These are phyloP conservation scores for Sicyos edulis DNA, from an alignment of 306 rosid species.

Conservation along the genomic window DNA sequence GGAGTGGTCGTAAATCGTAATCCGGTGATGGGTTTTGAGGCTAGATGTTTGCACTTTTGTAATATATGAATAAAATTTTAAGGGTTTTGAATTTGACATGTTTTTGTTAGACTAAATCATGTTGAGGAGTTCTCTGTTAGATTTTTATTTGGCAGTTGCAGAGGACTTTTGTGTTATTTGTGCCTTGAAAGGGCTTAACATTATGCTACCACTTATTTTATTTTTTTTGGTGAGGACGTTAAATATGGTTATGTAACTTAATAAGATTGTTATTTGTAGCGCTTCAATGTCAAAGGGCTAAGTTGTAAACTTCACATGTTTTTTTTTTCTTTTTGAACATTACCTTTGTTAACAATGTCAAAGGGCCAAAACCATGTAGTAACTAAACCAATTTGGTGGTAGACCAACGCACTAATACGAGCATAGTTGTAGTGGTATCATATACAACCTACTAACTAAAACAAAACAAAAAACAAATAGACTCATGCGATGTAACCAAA, in stretches of 20 bases:
- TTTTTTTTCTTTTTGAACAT: too few relatives aligned
- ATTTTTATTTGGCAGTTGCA: constrained; percentile 13
- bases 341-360: too few relatives aligned
- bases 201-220: constrained; percentile 10
- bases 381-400: too few relatives aligned
- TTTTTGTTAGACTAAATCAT: constrained; percentile 1
- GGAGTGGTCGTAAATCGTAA: constrained; percentile 26
- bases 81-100: constrained; percentile 21
- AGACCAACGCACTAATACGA: too few relatives aligned
- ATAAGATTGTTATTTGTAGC: constrained; percentile 7
- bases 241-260: constrained; percentile 7
- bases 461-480: too few relatives aligned
- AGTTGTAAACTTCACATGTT: not conserved
- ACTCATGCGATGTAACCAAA: too few relatives aligned
- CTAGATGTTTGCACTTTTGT: constrained; percentile 27
- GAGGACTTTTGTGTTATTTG: constrained; percentile 13
- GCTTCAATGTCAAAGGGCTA: not conserved
- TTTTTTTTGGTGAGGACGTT: not conserved
- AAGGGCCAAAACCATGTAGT: too few relatives aligned
- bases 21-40: constrained; percentile 41
- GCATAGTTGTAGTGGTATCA: too few relatives aligned
- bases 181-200: not conserved
- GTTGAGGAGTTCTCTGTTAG: constrained; percentile 9
- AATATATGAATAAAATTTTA: constrained; percentile 34
- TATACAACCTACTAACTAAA: too few relatives aligned